Percentiles rank a stretch among this genome's conserved stretches.
These are phyloP conservation scores for Alternaria gansuensis DNA, from an alignment of 2,329 filamentous ascomycete genomes.

Conservation along the genomic window DNA sequence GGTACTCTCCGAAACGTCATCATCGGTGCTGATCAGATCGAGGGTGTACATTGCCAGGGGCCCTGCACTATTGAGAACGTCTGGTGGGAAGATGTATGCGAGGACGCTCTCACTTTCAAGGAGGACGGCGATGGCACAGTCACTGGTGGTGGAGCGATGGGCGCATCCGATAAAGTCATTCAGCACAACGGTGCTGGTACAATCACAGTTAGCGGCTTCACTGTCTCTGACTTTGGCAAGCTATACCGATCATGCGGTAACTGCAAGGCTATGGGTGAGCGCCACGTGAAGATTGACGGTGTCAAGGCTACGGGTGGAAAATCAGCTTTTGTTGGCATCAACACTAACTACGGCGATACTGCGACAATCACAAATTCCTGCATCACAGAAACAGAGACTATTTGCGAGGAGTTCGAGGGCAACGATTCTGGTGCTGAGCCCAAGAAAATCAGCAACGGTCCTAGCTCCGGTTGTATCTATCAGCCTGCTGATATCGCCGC, in stretches of 20 bases:
- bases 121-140: slow-evolving; percentile 49
- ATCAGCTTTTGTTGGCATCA: slow-evolving; percentile 58
- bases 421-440: slow-evolving; percentile 43
- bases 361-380: slow-evolving; percentile 55
- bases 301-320: slow-evolving; percentile 56
- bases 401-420: slow-evolving; percentile 50
- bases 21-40: slow-evolving; percentile 62
- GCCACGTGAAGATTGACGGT: slow-evolving; percentile 58
- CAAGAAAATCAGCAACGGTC: slow-evolving; percentile 39
- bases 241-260: slow-evolving; percentile 61
- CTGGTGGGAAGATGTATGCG: slow-evolving; percentile 56
- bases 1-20: slow-evolving; percentile 65
- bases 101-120: slow-evolving; percentile 53
- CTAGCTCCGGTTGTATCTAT: slow-evolving; percentile 27
- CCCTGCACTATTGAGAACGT: slow-evolving; percentile 44
- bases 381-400: slow-evolving; percentile 39
- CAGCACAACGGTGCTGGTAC: slow-evolving; percentile 56
- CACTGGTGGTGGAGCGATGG: slow-evolving; percentile 55
- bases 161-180: slow-evolving; percentile 55
- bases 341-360: slow-evolving; percentile 61
- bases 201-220: slow-evolving; percentile 51
- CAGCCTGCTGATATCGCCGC: slow-evolving; percentile 31
- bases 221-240: slow-evolving; percentile 51
- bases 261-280: slow-evolving; percentile 58
- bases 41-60: slow-evolving; percentile 41